phyloP scores from a whole-genome alignment of 1,139 yeast species.

The Yamadazyma membranifaciens region DNA sequence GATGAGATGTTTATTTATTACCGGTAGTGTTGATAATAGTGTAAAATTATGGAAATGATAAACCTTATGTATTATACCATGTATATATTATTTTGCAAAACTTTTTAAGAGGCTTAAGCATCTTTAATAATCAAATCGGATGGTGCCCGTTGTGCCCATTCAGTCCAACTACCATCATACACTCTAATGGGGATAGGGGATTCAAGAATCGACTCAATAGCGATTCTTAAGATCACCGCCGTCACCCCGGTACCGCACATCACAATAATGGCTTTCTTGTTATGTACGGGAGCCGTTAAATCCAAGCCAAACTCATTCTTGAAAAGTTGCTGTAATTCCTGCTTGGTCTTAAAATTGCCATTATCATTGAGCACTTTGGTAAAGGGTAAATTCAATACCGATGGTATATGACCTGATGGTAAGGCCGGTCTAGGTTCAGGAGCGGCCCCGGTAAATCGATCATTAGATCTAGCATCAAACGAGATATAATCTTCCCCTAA shows the following conservation, averaged over 20 bases:
- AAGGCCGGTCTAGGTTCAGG: slow-evolving; percentile 90
- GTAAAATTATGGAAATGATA: slow-evolving; percentile 51
- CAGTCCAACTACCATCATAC: slow-evolving; percentile 97
- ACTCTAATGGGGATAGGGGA: slow-evolving; percentile 65
- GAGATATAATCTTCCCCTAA: slow-evolving; percentile 50
- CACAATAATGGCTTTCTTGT: slow-evolving; percentile 63
- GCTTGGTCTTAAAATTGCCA: slow-evolving; percentile 48
- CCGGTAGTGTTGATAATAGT: slow-evolving; percentile 60
- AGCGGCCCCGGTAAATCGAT: slow-evolving; percentile 70
- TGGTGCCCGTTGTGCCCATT: slow-evolving; percentile 50
- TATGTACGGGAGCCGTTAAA: slow-evolving; percentile 23
- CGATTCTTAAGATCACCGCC: slow-evolving; percentile 72
- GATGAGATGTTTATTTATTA: slow-evolving; percentile 56
- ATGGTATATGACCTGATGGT: slow-evolving; percentile 86
- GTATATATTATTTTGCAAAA: not conserved
- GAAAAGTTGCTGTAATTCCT: slow-evolving; percentile 47
- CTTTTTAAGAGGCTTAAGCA: not conserved
- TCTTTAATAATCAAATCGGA: slow-evolving; percentile 18
- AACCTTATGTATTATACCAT: slow-evolving; percentile 4
- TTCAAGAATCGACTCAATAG: slow-evolving; percentile 50
- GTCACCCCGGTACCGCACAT: slow-evolving; percentile 97
- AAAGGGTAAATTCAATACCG: slow-evolving; percentile 78
- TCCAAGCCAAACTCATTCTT: slow-evolving; percentile 35
- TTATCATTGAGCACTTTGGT: slow-evolving; percentile 49
- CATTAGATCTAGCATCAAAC: slow-evolving; percentile 79